Evolutionary conservation across 163 green algal genomes (phyloP), one percentile per base, ranked within the genome.

Genomic region (Volvox carteri): DNA sequence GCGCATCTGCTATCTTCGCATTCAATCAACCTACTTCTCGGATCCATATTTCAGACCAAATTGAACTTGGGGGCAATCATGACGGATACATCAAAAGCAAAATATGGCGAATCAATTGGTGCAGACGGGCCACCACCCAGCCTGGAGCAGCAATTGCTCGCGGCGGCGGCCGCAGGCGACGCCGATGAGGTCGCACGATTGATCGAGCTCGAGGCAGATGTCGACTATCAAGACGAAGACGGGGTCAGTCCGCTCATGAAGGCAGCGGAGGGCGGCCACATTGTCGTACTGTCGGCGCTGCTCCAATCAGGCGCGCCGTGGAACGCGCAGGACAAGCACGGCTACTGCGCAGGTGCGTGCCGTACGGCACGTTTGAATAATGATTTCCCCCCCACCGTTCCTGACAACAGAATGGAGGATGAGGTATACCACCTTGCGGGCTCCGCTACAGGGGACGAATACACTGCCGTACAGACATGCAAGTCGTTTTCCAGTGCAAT

Each of bases 291-390:
- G 14, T n/a, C 54, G 6, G 67, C 72, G 8, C 52, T 89, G 70
- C 54, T 89, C 48, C 54, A 84, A 56, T 50, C 67, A 0, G 84
- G 84, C 14, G 84, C 84, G 28, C 72, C 72, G 0, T 89, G 84
- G 84, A 89, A 89, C n/a, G 72, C 84, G 5, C 35, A 89, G 94
- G 95, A 98, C 89, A 85, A 92, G 1, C 72, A 95, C 4, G 96
- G 96, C 2, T 93, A 95, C 90, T 97, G 95, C 48, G 97, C 97
- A 67, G 97, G 92, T 92, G 44, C 37, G 70, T 54, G 2, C 56
- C 12, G 48, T 14, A 58, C n/a, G n/a, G n/a, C n/a, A n/a, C n/a
- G n/a, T n/a, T n/a, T n/a, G n/a, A n/a, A n/a, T n/a, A n/a, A n/a
- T n/a, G n/a, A n/a, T n/a, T n/a, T n/a, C n/a, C n/a, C n/a, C n/a